Conservation (phyloP, 2,329 filamentous ascomycete genomes). For the Ophiostoma sp. region DNA sequence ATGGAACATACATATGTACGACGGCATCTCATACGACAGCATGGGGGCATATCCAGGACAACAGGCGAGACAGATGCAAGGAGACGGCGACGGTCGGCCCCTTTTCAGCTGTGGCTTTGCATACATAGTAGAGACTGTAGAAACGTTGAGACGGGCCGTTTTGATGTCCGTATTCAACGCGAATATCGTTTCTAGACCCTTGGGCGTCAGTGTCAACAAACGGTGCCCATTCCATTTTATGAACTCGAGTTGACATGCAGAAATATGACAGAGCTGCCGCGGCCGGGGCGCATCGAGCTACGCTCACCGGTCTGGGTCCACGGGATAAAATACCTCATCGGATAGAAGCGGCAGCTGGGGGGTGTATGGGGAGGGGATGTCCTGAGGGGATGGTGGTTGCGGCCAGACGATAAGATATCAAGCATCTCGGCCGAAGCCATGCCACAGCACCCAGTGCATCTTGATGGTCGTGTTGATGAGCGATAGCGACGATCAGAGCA, state of each 20-base stretch:
- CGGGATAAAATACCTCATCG: background rate
- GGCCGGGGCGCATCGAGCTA: background rate
- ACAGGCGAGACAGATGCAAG: background rate
- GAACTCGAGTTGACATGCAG: background rate
- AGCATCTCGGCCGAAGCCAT: no score
- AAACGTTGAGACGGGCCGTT: background rate
- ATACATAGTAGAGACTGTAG: background rate
- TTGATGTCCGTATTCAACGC: background rate
- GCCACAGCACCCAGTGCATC: no score
- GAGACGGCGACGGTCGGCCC: background rate
- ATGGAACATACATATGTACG: slow-evolving; percentile 2
- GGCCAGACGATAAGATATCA: no score
- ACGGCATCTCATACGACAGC: background rate
- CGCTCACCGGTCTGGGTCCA: slow-evolving; percentile 3
- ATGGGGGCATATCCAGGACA: background rate
- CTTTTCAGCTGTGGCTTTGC: background rate
- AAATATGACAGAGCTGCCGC: background rate
- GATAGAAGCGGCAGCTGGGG: background rate
- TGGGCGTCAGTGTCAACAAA: background rate
- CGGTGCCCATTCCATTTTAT: background rate
- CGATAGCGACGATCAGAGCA: background rate
- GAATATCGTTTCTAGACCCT: background rate
- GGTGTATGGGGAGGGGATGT: background rate
- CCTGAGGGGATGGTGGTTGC: background rate
- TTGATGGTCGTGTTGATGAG: no score